phyloP scores from a whole-genome alignment of 2,329 filamentous ascomycete species.

The Diaporthe destruens region DNA sequence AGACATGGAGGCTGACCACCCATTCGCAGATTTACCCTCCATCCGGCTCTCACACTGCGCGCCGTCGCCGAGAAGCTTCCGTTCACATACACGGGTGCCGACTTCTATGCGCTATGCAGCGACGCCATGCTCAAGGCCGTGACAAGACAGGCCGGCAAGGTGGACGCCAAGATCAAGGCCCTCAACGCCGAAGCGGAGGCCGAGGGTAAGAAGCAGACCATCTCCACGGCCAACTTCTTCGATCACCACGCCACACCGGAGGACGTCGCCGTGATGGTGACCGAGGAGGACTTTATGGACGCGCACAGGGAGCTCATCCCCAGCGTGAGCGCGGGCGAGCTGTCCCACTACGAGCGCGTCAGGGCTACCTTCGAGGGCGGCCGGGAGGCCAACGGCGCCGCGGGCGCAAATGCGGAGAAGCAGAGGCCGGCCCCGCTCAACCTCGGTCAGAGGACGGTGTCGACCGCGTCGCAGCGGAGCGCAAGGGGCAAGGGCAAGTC shows the following conservation, averaged over 20 bases:
- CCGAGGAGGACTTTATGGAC: conserved; percentile 86
- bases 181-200: conserved; percentile 64
- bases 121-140: conserved; percentile 99
- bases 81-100: conserved; percentile 96
- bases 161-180: conserved; percentile 84
- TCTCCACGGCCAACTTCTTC: conserved; percentile 95
- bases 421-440: conserved; percentile 44
- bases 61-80: conserved; percentile 82
- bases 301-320: conserved; percentile 91
- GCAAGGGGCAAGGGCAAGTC: conserved; percentile 54
- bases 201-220: conserved; percentile 55
- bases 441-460: conserved; percentile 47
- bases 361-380: conserved; percentile 83
- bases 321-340: conserved; percentile 90
- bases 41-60: conserved; percentile 81
- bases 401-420: conserved; percentile 41
- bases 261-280: conserved; percentile 89
- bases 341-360: conserved; percentile 91
- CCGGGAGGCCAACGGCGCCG: conserved; percentile 58
- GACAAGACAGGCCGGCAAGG: conserved; percentile 85
- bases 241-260: conserved; percentile 88
- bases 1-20: conserved; percentile 27
- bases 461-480: conserved; percentile 46
- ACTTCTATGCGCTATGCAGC: conserved; percentile 96
- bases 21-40: conserved; percentile 79